A percentile compares a stretch with the other conserved stretches of the same genome.
Evolutionary conservation across 495 filamentous ascomycete species (phyloP).

Genomic region (Daldinia loculata): DNA sequence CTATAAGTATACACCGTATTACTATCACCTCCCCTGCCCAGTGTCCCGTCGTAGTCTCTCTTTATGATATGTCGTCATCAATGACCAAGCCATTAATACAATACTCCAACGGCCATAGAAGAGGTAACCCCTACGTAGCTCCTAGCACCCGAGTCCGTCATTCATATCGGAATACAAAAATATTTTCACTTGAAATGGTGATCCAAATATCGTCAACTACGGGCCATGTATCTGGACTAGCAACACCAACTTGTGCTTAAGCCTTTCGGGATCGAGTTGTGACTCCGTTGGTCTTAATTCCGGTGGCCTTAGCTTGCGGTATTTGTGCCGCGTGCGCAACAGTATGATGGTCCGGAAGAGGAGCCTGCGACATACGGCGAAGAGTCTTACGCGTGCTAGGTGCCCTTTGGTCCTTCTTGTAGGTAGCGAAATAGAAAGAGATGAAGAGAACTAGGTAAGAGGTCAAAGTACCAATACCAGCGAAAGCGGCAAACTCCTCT

Average conservation of each 20-base stretch:
- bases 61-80: slow-evolving; percentile 36
- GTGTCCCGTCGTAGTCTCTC: slow-evolving; percentile 32
- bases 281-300: slow-evolving; percentile 59
- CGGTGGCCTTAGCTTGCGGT: slow-evolving; percentile 54
- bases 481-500: slow-evolving; percentile 96
- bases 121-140: slow-evolving; percentile 3
- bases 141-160: slow-evolving; percentile 8
- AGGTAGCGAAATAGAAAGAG: slow-evolving; percentile 97
- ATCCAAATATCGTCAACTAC: slow-evolving; percentile 26
- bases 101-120: slow-evolving; percentile 30
- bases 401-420: slow-evolving; percentile 83
- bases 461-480: slow-evolving; percentile 88
- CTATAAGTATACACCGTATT: slow-evolving; percentile 28
- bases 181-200: slow-evolving; percentile 17
- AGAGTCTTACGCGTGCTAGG: slow-evolving; percentile 64
- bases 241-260: slow-evolving; percentile 45
- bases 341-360: slow-evolving; percentile 58
- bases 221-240: slow-evolving; percentile 6
- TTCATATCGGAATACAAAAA: slow-evolving; percentile 26
- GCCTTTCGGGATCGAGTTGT: slow-evolving; percentile 67
- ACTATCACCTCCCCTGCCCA: slow-evolving; percentile 20
- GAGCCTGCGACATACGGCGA: slow-evolving; percentile 63
- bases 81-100: slow-evolving; percentile 46
- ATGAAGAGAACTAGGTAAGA: slow-evolving; percentile 98
- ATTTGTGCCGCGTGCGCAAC: slow-evolving; percentile 50